Evolutionary conservation across 2,329 filamentous ascomycete genomes (phyloP).

Genomic region (Ascochyta rabiei): DNA sequence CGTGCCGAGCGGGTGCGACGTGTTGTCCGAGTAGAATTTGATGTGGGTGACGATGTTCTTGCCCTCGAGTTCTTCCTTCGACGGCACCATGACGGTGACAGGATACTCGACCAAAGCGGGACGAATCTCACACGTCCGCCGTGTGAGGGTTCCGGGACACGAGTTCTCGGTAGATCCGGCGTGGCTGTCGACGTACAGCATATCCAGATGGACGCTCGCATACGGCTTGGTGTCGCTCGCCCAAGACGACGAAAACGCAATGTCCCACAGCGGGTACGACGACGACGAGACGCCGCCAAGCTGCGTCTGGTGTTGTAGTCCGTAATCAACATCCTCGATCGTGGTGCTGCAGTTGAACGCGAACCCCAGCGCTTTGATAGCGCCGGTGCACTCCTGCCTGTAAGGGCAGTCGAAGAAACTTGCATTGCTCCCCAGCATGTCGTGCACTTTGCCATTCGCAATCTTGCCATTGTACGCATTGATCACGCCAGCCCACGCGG

Average conservation of each 20-base stretch:
- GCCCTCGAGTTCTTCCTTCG: conserved; percentile 26
- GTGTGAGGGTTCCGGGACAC: conserved; percentile 25
- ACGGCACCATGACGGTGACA: conserved; percentile 31
- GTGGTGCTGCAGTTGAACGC: conserved; percentile 23
- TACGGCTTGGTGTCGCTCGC: conserved; percentile 18
- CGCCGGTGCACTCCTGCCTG: conserved; percentile 28
- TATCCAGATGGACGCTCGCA: conserved; percentile 24
- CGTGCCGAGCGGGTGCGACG: conserved; percentile 5
- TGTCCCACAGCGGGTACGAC: conserved; percentile 26
- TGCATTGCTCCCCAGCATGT: conserved; percentile 13
- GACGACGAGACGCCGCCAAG: not conserved
- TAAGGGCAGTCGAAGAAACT: conserved; percentile 31
- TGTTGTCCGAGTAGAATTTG: conserved; percentile 28
- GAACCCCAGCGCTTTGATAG: conserved; percentile 24
- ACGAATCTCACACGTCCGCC: conserved; percentile 23
- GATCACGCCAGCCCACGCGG: conserved; percentile 25
- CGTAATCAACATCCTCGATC: conserved; percentile 25
- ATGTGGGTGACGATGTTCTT: conserved; percentile 31
- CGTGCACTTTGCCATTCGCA: conserved; percentile 32
- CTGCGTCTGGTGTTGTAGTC: conserved; percentile 16
- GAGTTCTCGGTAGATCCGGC: conserved; percentile 10
- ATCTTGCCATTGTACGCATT: conserved; percentile 31
- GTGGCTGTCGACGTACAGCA: conserved; percentile 28
- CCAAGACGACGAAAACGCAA: conserved; percentile 22
- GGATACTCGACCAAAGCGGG: conserved; percentile 31